phyloP scores from a whole-genome alignment of 1,284 basidiomycete species.

The Austropuccinia psidii region DNA sequence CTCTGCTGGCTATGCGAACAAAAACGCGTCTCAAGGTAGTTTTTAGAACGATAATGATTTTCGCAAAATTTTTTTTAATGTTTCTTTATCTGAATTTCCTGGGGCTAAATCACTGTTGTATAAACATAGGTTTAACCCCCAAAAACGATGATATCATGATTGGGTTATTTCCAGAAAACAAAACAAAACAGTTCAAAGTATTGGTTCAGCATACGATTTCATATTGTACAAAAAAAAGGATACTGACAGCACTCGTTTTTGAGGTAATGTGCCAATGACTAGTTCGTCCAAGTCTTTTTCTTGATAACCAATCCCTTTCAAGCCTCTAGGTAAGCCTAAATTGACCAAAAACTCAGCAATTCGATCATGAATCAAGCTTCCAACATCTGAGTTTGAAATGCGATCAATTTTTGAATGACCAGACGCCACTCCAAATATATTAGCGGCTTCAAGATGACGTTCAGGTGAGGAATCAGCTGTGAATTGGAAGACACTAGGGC shows the following conservation, averaged over 20 bases:
- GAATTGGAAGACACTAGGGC: constrained; percentile 84
- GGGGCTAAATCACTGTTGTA: background rate
- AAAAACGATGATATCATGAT: no score
- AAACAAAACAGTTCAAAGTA: background rate
- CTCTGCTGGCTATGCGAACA: no score
- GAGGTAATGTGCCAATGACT: constrained; percentile 78
- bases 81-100: background rate
- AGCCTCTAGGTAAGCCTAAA: constrained; percentile 76
- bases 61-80: background rate
- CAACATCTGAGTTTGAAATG: constrained; percentile 74
- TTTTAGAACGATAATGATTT: background rate
- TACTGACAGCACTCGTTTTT: constrained; percentile 63
- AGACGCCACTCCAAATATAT: constrained; percentile 67
- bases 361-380: constrained; percentile 72
- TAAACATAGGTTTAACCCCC: no score
- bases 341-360: constrained; percentile 83
- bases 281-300: constrained; percentile 51
- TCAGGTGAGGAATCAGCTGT: constrained; percentile 83
- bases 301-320: constrained; percentile 75
- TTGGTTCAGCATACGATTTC: no score
- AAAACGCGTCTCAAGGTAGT: background rate
- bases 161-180: background rate
- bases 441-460: constrained; percentile 78
- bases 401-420: constrained; percentile 55
- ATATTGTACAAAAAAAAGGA: background rate